Percentiles rank a stretch among this genome's conserved stretches.
Evolutionary conservation across 2,329 filamentous ascomycete genomes (phyloP).

Genomic region (Scedosporium dehoogii): DNA sequence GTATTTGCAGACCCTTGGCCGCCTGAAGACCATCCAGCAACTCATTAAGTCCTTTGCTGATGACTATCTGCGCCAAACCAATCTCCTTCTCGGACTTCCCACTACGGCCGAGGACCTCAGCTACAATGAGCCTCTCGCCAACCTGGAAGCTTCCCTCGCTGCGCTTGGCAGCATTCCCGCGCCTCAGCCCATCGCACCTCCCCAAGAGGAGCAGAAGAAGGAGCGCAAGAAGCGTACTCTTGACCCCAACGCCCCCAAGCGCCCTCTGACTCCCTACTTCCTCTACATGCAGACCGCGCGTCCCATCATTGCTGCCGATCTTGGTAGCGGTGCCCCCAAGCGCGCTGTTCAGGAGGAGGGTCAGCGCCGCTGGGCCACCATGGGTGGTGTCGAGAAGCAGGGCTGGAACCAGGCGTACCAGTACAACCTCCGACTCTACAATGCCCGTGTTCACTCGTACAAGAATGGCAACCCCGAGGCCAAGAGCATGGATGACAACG

Average conservation of each 20-base stretch:
- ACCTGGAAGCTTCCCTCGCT: slow-evolving; percentile 39
- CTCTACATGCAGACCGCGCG: slow-evolving; percentile 86
- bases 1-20: slow-evolving; percentile 40
- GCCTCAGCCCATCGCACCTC: slow-evolving; percentile 22
- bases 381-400: slow-evolving; percentile 64
- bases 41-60: slow-evolving; percentile 70
- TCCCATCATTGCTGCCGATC: slow-evolving; percentile 67
- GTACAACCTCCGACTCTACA: slow-evolving; percentile 57
- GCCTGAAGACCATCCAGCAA: slow-evolving; percentile 69
- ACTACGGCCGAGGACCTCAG: slow-evolving; percentile 36
- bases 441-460: slow-evolving; percentile 55
- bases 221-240: slow-evolving; percentile 80
- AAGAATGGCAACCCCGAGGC: slow-evolving; percentile 48
- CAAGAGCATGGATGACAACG: slow-evolving; percentile 51
- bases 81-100: slow-evolving; percentile 64
- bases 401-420: slow-evolving; percentile 59
- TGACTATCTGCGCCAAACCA: slow-evolving; percentile 83
- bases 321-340: slow-evolving; percentile 66
- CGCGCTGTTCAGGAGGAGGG: slow-evolving; percentile 84
- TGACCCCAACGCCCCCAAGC: slow-evolving; percentile 91
- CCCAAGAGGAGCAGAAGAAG: slow-evolving; percentile 60
- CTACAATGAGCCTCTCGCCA: slow-evolving; percentile 33
- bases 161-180: slow-evolving; percentile 35
- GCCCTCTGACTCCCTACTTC: slow-evolving; percentile 89
- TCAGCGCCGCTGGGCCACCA: slow-evolving; percentile 73